Conservation (phyloP, 495 filamentous ascomycete genomes). For the Xylaria grammica region DNA sequence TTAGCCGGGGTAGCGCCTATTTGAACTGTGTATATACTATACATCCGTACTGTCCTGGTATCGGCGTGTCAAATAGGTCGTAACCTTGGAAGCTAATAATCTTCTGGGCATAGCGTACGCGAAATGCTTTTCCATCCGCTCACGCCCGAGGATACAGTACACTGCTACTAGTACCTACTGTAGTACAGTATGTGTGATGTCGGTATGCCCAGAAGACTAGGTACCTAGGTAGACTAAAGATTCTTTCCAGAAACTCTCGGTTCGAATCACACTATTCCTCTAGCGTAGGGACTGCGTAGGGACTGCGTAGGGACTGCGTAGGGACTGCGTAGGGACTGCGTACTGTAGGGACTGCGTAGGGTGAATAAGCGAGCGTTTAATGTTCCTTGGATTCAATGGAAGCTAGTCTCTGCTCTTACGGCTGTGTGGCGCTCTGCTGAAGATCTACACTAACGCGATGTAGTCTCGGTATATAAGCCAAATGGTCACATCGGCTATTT, state of each 20-base stretch:
- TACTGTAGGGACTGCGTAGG: no score
- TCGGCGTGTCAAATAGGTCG: neutral
- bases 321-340: no score
- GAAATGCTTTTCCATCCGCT: no score
- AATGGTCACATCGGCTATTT: constrained; percentile 6
- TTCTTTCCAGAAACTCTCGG: no score
- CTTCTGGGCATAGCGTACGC: neutral
- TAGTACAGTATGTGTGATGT: no score
- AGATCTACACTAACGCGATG: constrained; percentile 2
- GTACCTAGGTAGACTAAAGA: no score
- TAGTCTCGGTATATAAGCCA: neutral
- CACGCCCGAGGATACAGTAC: no score
- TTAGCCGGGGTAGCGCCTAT: neutral
- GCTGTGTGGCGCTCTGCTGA: constrained; percentile 1
- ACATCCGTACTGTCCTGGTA: neutral
- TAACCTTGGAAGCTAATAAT: neutral
- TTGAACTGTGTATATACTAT: neutral
- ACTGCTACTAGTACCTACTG: no score
- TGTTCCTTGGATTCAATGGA: neutral
- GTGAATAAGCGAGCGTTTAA: constrained; percentile 8
- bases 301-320: no score
- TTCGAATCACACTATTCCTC: no score
- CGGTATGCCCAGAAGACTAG: no score
- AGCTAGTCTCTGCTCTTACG: neutral
- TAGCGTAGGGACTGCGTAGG: no score